These are phyloP conservation scores for Ceratocystis albifundus DNA, from an alignment of 2,329 filamentous ascomycete genomes.

Conservation along the genomic window DNA sequence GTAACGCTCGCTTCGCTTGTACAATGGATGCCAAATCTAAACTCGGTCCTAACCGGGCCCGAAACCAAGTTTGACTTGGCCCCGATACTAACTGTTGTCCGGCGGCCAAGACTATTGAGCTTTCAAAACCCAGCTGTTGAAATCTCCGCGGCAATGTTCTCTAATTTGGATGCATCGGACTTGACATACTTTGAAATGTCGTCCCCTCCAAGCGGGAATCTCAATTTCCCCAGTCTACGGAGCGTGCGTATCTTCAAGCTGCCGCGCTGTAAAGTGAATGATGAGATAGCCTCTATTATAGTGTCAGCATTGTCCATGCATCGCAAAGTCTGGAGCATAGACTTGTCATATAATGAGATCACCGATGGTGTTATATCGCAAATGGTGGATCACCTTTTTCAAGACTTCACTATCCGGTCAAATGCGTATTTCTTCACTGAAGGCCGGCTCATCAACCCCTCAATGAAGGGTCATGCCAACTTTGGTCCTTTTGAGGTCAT, in stretches of 20 bases:
- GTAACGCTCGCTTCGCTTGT: slow-evolving; percentile 11
- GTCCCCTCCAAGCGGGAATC: slow-evolving; percentile 41
- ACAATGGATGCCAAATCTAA: slow-evolving; percentile 16
- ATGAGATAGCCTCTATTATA: slow-evolving; percentile 30
- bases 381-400: slow-evolving; percentile 10
- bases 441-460: slow-evolving; percentile 32
- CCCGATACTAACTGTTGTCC: slow-evolving; percentile 10
- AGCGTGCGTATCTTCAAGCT: slow-evolving; percentile 43
- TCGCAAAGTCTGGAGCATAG: slow-evolving; percentile 45
- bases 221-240: slow-evolving; percentile 36
- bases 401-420: slow-evolving; percentile 17
- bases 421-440: slow-evolving; percentile 35
- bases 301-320: slow-evolving; percentile 26
- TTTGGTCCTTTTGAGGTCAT: slow-evolving; percentile 38
- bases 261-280: slow-evolving; percentile 37
- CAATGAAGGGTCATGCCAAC: slow-evolving; percentile 28
- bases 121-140: neutral
- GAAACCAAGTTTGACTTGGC: slow-evolving; percentile 15
- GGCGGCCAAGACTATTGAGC: slow-evolving; percentile 7
- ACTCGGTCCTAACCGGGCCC: slow-evolving; percentile 10
- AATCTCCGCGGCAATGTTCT: slow-evolving; percentile 29
- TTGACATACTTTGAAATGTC: slow-evolving; percentile 37
- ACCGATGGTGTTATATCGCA: slow-evolving; percentile 32
- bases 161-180: slow-evolving; percentile 29
- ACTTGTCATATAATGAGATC: slow-evolving; percentile 42